Percentiles rank a stretch among this genome's conserved stretches.
phyloP scores from a whole-genome alignment of 2,329 filamentous ascomycete species.

The Penicillium frequentans region DNA sequence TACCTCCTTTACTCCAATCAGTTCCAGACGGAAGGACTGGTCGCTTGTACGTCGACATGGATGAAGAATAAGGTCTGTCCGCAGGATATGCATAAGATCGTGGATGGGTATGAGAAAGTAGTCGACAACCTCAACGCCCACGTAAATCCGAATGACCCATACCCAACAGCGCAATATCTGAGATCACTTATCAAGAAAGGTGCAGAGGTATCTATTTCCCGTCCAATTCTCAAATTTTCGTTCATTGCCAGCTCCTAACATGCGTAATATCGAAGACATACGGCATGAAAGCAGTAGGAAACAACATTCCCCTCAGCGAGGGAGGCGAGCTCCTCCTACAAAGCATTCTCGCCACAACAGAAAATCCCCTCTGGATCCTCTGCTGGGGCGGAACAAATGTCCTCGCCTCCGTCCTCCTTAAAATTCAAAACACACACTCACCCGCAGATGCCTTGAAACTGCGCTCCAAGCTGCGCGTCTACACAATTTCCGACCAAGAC shows the following conservation, averaged over 20 bases:
- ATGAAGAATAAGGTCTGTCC: slow-evolving; percentile 43
- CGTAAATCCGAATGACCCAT: slow-evolving; percentile 45
- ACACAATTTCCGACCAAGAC: slow-evolving; percentile 62
- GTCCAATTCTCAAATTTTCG: background rate
- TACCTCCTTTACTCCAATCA: slow-evolving; percentile 50
- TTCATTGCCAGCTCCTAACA: slow-evolving; percentile 35
- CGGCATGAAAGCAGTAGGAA: slow-evolving; percentile 39
- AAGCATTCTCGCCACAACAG: slow-evolving; percentile 31
- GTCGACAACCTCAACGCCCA: slow-evolving; percentile 52
- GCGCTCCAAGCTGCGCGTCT: slow-evolving; percentile 48
- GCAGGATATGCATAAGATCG: slow-evolving; percentile 46
- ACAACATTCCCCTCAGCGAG: slow-evolving; percentile 37
- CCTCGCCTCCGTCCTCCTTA: slow-evolving; percentile 50
- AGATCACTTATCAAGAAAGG: slow-evolving; percentile 32
- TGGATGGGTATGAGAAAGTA: slow-evolving; percentile 47
- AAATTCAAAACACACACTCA: slow-evolving; percentile 23
- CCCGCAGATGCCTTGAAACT: slow-evolving; percentile 36
- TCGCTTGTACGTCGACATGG: slow-evolving; percentile 50
- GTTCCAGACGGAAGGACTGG: slow-evolving; percentile 49
- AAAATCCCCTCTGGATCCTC: slow-evolving; percentile 53
- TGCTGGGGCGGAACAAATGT: slow-evolving; percentile 57
- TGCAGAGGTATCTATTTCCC: slow-evolving; percentile 28
- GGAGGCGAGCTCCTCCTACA: slow-evolving; percentile 49
- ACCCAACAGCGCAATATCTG: slow-evolving; percentile 40
- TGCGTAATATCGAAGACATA: slow-evolving; percentile 27